Base-by-base conservation (phyloP, 179 eudicot genomes). In the Vitellaria paradoxa region DNA sequence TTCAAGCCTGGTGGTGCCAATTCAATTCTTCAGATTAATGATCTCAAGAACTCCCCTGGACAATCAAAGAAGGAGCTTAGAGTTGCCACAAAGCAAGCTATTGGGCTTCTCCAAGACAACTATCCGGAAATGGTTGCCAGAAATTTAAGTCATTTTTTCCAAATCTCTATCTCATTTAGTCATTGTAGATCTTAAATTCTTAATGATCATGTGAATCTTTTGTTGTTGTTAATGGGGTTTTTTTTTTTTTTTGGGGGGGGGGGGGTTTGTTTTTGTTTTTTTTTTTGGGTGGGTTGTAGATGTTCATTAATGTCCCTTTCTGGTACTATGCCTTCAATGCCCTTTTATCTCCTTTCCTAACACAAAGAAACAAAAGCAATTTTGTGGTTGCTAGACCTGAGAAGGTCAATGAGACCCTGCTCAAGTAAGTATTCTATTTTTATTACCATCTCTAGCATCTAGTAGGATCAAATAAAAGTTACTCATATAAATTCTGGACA, bases 331-430 rank as follows among this genome's bases (percentile, higher is more conserved):
- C 92, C 0, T 87, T 87, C 82, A 77, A 88, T 74, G 81, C 93
- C 7, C 75, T 91, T 10, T 80, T 88, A 18, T 84, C 91, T 45
- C 91, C 96, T 26, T 88, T 88, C 85, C 68, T 91, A 46, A 90
- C 92, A 0, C 93, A 88, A 82, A 88, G 92, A 76, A 90, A 89
- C 68, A 91, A 88, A 82, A 90, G 89, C 89, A 91, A 91, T 77
- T 86, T 88, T 63, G 89, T 90, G 18, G 84, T 90, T 68, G 87
- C 88, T 26, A 84, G 89, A n/a, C 89, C 93, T 0, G 81, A 88
- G 21, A 91, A 78, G 82, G 88, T 86, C 62, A 85, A 92, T n/a
- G 96, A 90, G 63, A 88, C 89, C 60, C 89, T 91, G 65, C 87
- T 89, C 76, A 91, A 82, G 96, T 91, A 78, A 88, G 91, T 72